Conservation (phyloP, 768 basidiomycete genomes). For the Lentinula edodes region DNA sequence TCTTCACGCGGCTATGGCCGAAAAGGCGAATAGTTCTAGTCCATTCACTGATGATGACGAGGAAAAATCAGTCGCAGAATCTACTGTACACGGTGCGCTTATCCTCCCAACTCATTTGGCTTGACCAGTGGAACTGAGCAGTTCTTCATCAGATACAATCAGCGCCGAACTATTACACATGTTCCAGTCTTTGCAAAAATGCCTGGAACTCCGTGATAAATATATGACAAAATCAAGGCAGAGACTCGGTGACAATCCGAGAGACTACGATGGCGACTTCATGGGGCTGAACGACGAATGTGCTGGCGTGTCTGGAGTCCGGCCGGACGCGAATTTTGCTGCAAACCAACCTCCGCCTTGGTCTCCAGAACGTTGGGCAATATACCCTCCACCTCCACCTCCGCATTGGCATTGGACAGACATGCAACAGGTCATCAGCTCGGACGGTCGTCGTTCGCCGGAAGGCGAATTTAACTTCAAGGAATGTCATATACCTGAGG, state of each 20-base stretch:
- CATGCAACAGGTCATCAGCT: constrained; percentile 38
- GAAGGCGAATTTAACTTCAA: constrained; percentile 61
- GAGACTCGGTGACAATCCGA: constrained; percentile 90
- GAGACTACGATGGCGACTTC: constrained; percentile 82
- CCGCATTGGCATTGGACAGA: constrained; percentile 93
- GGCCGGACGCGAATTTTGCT: constrained; percentile 48
- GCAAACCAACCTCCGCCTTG: constrained; percentile 16
- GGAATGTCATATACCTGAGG: constrained; percentile 68
- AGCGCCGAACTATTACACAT: constrained; percentile 48
- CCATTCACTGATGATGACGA: constrained; percentile 27
- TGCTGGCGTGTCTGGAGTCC: constrained; percentile 62
- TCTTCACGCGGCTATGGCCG: constrained; percentile 22
- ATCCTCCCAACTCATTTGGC: not conserved
- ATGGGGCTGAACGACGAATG: constrained; percentile 56
- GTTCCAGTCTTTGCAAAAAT: constrained; percentile 72
- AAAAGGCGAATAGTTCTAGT: constrained; percentile 10
- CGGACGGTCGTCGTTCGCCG: constrained; percentile 25
- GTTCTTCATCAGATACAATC: constrained; percentile 23
- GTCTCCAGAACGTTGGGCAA: constrained; percentile 64
- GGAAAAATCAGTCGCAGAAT: constrained; percentile 14
- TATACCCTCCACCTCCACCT: constrained; percentile 90
- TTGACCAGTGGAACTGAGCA: not conserved
- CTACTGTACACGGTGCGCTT: constrained; percentile 11
- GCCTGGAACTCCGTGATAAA: constrained; percentile 91
- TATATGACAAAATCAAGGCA: constrained; percentile 88